Evolutionary conservation across 2,329 filamentous ascomycete genomes (phyloP).

Genomic region (Fusarium pilosicola): DNA sequence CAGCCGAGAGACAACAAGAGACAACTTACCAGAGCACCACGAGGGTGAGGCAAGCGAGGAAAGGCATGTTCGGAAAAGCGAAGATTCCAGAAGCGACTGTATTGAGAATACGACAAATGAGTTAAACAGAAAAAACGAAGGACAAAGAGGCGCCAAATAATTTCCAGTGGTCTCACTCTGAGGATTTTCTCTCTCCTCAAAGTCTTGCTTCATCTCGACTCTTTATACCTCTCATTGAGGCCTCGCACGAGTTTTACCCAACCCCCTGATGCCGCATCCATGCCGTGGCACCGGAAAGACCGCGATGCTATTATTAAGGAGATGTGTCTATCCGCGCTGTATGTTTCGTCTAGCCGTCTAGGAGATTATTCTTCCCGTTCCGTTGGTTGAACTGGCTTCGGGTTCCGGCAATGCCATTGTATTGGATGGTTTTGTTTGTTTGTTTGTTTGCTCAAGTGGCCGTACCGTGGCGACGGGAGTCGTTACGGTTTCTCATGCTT

Average conservation of each 20-base stretch:
- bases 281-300: slow-evolving; percentile 34
- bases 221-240: slow-evolving; percentile 40
- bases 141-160: slow-evolving; percentile 29
- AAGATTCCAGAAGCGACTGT: slow-evolving; percentile 21
- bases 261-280: slow-evolving; percentile 25
- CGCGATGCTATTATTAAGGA: slow-evolving; percentile 19
- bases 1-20: neutral
- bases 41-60: slow-evolving; percentile 41
- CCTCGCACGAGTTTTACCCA: slow-evolving; percentile 28
- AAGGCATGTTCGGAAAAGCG: slow-evolving; percentile 35
- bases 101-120: neutral
- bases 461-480: neutral
- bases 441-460: neutral
- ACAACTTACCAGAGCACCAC: slow-evolving; percentile 44
- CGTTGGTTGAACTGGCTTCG: neutral
- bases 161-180: slow-evolving; percentile 34
- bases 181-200: neutral
- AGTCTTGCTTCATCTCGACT: slow-evolving; percentile 26
- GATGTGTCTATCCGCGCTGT: slow-evolving; percentile 7
- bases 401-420: slow-evolving; percentile 2
- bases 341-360: slow-evolving; percentile 31
- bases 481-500: slow-evolving; percentile 1
- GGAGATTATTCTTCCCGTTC: slow-evolving; percentile 2
- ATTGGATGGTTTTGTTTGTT: neutral
- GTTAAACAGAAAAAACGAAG: slow-evolving; percentile 32